Evolutionary conservation across 352 stramenopile genomes (phyloP).

Genomic region (Phytophthora sansomeana): DNA sequence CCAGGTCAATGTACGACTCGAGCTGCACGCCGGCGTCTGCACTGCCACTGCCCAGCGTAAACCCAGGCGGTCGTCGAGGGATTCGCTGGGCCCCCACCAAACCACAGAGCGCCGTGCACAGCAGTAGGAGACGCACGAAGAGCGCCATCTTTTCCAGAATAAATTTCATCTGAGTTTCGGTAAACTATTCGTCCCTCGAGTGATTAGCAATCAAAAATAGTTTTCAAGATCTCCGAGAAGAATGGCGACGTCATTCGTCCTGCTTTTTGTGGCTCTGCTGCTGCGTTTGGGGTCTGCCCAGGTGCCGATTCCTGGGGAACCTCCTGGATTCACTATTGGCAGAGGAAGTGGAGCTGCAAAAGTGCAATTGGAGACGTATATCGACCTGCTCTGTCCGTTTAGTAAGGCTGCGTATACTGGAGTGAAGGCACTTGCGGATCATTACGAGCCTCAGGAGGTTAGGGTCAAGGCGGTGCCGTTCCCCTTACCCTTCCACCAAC

Average conservation of each 20-base stretch:
- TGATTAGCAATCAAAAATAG: conserved; percentile 10
- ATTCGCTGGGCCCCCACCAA: conserved; percentile 42
- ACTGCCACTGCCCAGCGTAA: conserved; percentile 59
- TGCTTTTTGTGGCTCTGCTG: conserved; percentile 17
- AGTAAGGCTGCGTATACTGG: conserved; percentile 71
- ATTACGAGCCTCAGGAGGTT: conserved; percentile 67
- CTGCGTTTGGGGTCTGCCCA: conserved; percentile 40
- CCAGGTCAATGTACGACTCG: conserved; percentile 87
- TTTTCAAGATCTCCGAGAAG: conserved; percentile 20
- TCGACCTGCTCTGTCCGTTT: conserved; percentile 80
- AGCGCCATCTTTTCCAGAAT: conserved; percentile 3
- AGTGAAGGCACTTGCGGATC: conserved; percentile 62
- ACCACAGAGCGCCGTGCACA: conserved; percentile 20
- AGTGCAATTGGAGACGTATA: conserved; percentile 82
- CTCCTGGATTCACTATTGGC: conserved; percentile 73
- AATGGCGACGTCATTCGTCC: conserved; percentile 34
- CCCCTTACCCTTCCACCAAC: conserved; percentile 73
- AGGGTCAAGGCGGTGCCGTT: conserved; percentile 74
- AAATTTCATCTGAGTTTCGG: conserved; percentile 2
- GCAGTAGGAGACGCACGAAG: conserved; percentile 28
- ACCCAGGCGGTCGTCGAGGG: conserved; percentile 65
- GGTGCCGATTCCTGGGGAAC: conserved; percentile 63
- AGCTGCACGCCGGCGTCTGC: conserved; percentile 76
- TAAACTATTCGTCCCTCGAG: neutral
- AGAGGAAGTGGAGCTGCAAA: conserved; percentile 48